phyloP scores from a whole-genome alignment of 371 early-diverging fungal species.

The Rhizopus microsporus region DNA sequence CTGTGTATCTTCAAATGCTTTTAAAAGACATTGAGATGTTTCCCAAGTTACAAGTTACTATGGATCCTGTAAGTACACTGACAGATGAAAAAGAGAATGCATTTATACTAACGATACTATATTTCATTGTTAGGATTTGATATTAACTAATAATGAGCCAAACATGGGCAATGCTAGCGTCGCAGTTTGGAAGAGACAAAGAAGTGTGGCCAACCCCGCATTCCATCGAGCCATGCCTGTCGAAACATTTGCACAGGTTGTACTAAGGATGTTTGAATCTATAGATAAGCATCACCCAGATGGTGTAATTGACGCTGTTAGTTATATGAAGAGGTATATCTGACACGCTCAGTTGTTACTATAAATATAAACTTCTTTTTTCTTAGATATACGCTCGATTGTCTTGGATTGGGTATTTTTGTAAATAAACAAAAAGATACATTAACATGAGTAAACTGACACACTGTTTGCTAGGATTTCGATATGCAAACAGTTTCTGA shows the following conservation, averaged over 20 bases:
- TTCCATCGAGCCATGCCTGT: conserved; percentile 39
- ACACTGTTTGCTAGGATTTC: neutral
- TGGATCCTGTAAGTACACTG: conserved; percentile 23
- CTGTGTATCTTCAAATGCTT: conserved; percentile 21
- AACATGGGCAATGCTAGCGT: conserved; percentile 15
- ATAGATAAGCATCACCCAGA: conserved; percentile 13
- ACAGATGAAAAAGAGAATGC: neutral
- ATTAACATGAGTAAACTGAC: neutral
- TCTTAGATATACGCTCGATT: conserved; percentile 22
- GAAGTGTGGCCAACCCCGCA: conserved; percentile 34
- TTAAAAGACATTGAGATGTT: conserved; percentile 24
- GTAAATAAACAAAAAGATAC: conserved; percentile 8
- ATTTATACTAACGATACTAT: neutral
- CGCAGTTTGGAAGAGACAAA: conserved; percentile 13
- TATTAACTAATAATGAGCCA: conserved; percentile 16
- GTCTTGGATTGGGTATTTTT: conserved; percentile 17
- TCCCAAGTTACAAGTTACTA: conserved; percentile 18
- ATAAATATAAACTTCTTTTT: neutral
- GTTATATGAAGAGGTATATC: conserved; percentile 18
- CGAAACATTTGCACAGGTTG: conserved; percentile 28
- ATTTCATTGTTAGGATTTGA: conserved; percentile 9
- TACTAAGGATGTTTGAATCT: conserved; percentile 17
- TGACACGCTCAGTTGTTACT: neutral
- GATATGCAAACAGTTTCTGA: conserved; percentile 15
- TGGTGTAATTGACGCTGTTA: conserved; percentile 12